These are phyloP conservation scores for Echinosophora koreensis DNA, from an alignment of 306 rosid genomes.

Conservation along the genomic window DNA sequence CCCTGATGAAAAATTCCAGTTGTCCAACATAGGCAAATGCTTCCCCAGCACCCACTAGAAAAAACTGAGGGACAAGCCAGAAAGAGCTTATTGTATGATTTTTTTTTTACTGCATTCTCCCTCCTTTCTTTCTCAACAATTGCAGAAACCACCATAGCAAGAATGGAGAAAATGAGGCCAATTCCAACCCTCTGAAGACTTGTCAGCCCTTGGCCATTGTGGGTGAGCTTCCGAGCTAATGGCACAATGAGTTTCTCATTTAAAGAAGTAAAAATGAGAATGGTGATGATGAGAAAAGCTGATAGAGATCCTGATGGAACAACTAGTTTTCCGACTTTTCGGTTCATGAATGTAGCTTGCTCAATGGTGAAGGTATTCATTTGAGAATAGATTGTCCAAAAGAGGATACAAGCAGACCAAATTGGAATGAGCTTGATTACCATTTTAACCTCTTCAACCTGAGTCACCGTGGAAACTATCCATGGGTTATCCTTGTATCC, in stretches of 20 bases:
- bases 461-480: constrained; percentile 79
- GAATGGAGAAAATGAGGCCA: constrained; percentile 72
- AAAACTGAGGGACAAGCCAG: constrained; percentile 93
- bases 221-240: constrained; percentile 75
- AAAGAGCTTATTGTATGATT: constrained; percentile 70
- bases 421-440: constrained; percentile 83
- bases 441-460: constrained; percentile 94
- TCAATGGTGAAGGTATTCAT: constrained; percentile 95
- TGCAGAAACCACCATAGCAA: constrained; percentile 82
- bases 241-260: constrained; percentile 84
- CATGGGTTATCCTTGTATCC: constrained; percentile 62
- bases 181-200: constrained; percentile 95
- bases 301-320: constrained; percentile 89
- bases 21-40: constrained; percentile 97
- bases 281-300: constrained; percentile 70
- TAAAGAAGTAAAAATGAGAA: constrained; percentile 86
- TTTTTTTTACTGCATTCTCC: constrained; percentile 44
- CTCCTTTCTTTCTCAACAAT: constrained; percentile 71
- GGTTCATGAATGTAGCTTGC: constrained; percentile 93
- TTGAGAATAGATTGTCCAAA: constrained; percentile 95
- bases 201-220: constrained; percentile 77
- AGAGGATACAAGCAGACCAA: constrained; percentile 96
- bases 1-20: constrained; percentile 93
- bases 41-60: constrained; percentile 92
- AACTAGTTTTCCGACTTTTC: constrained; percentile 60